phyloP scores from a whole-genome alignment of 2,329 filamentous ascomycete genomes.

The Microcyclosporella mali region DNA sequence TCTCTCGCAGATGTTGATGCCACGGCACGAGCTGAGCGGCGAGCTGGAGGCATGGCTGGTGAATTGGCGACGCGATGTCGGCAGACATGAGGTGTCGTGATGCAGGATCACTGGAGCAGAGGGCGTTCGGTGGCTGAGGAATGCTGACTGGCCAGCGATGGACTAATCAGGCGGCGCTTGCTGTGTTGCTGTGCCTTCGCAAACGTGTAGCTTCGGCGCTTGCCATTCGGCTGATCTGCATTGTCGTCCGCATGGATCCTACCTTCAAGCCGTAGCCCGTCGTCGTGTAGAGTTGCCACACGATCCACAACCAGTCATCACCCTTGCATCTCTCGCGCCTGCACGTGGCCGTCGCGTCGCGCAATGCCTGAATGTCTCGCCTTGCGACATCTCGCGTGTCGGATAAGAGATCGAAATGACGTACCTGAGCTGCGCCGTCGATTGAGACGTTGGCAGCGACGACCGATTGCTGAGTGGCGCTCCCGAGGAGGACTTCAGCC shows the following conservation, averaged over 20 bases:
- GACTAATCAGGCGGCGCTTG: neutral
- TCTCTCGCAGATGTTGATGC: slow-evolving; percentile 16
- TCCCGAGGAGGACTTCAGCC: slow-evolving; percentile 24
- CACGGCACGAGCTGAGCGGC: slow-evolving; percentile 27
- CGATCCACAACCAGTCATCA: too few relatives aligned
- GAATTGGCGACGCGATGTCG: neutral
- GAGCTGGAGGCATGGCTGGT: slow-evolving; percentile 28
- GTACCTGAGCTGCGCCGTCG: slow-evolving; percentile 18
- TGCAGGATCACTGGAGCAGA: neutral
- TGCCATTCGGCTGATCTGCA: too few relatives aligned
- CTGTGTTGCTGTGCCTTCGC: neutral
- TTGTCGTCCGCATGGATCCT: too few relatives aligned
- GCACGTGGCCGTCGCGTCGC: too few relatives aligned
- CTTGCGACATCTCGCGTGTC: neutral
- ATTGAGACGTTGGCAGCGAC: slow-evolving; percentile 26
- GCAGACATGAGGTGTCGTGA: neutral
- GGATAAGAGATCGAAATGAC: slow-evolving; percentile 8
- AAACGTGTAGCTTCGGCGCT: too few relatives aligned
- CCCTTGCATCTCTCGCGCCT: too few relatives aligned
- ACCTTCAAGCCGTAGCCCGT: too few relatives aligned
- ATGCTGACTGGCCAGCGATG: slow-evolving; percentile 5
- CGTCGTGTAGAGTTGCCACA: too few relatives aligned
- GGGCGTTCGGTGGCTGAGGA: slow-evolving; percentile 1
- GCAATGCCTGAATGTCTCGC: too few relatives aligned
- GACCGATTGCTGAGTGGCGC: slow-evolving; percentile 23